Evolutionary conservation across 2,329 filamentous ascomycete species (phyloP).

Genomic region (Grosmannia huntii): DNA sequence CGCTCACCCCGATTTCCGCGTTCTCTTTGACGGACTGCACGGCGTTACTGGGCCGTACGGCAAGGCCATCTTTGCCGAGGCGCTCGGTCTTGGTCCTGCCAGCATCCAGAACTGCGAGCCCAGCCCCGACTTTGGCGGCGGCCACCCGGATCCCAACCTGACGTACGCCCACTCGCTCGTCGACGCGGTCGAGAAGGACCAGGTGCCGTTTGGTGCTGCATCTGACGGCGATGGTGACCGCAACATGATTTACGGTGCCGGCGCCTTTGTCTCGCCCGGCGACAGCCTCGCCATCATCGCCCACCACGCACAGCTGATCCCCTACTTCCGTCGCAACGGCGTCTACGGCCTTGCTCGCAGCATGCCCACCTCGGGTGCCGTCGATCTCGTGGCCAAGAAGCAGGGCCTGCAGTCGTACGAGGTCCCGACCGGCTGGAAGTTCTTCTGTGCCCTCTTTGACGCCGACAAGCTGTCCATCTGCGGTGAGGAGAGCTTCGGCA

Average conservation of each 20-base stretch:
- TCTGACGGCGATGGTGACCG: constrained; percentile 96
- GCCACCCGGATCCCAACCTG: constrained; percentile 95
- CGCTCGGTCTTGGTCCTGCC: constrained; percentile 64
- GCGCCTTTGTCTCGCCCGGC: constrained; percentile 90
- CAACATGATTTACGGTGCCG: constrained; percentile 99
- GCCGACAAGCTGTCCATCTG: constrained; percentile 95
- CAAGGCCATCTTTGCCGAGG: constrained; percentile 85
- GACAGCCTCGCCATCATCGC: constrained; percentile 97
- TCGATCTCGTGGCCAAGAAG: constrained; percentile 91
- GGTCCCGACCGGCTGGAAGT: constrained; percentile 98
- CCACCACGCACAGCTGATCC: constrained; percentile 90
- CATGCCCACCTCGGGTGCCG: constrained; percentile 93
- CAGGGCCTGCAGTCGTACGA: constrained; percentile 89
- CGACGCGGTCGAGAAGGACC: constrained; percentile 79
- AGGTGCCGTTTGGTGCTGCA: constrained; percentile 90
- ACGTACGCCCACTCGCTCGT: constrained; percentile 94
- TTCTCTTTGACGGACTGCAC: constrained; percentile 87
- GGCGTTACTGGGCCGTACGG: constrained; percentile 95
- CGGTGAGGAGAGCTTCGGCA: constrained; percentile 96
- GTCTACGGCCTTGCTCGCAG: constrained; percentile 90
- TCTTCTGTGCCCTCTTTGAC: constrained; percentile 94
- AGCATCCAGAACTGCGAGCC: constrained; percentile 84
- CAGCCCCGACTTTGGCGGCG: constrained; percentile 88
- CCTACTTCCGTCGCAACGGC: constrained; percentile 96
- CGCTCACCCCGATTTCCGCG: constrained; percentile 81